Conservation (phyloP, 2,329 filamentous ascomycete genomes). For the Exophiala phaeomuriformis region DNA sequence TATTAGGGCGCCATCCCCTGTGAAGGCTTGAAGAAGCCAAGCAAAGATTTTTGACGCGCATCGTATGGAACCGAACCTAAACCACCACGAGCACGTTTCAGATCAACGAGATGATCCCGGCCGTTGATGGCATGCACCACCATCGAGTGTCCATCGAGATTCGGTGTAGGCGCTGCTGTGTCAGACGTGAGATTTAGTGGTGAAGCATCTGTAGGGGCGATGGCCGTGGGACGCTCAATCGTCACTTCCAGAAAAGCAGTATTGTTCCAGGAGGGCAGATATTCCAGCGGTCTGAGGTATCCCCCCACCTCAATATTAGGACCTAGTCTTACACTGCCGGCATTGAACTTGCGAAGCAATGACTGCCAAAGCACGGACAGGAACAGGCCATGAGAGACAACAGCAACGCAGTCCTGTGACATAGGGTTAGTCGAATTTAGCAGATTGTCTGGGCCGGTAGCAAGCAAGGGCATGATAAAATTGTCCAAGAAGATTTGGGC, state of each 20-base stretch:
- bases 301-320: constrained; percentile 37
- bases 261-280: constrained; percentile 57
- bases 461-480: constrained; percentile 54
- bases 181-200: neutral
- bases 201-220: neutral
- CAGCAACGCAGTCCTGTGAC: constrained; percentile 41
- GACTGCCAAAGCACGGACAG: constrained; percentile 61
- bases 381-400: constrained; percentile 80
- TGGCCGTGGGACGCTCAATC: constrained; percentile 1
- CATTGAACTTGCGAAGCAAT: constrained; percentile 51
- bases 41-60: constrained; percentile 64
- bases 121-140: constrained; percentile 59
- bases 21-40: constrained; percentile 64
- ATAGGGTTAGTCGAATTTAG: constrained; percentile 26
- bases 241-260: constrained; percentile 53
- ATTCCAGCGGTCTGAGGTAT: constrained; percentile 39
- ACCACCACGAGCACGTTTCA: constrained; percentile 74
- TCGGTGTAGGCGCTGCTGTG: neutral
- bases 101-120: constrained; percentile 60
- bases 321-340: constrained; percentile 40
- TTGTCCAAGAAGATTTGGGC: constrained; percentile 59
- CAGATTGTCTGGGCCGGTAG: constrained; percentile 30
- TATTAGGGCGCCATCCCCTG: neutral
- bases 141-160: constrained; percentile 37
- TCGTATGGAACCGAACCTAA: constrained; percentile 74